Base-by-base conservation (phyloP, 331 rosid species). In the Arachis monticola region DNA sequence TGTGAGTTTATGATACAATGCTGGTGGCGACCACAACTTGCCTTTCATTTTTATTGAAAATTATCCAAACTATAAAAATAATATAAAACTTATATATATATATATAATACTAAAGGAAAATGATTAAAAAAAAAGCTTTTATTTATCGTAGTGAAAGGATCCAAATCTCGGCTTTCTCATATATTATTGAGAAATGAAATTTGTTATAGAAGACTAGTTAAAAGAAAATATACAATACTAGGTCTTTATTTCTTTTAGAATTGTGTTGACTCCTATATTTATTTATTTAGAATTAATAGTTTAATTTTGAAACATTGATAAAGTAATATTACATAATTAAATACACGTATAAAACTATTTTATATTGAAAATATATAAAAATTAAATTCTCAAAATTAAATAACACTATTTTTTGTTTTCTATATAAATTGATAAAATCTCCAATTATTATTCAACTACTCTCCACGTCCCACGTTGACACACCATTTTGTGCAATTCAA, bases 381-480 rank as follows among this genome's bases (percentile, higher is more conserved):
- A 27, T 27, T 27, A 27, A 27, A 27, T 27, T 27, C 30, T 27
- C 30, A 3, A 2, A 48, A 9, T 48, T 10, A 48, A 51, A 12
- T 51, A 12, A 12, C 57, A 4, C 13, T 51, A 12, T 5, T 12
- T 12, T 51, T 51, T 51, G 57, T 51, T 38, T 3, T 11, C 11
- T 14, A 2, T 27, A 27, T 27, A 27, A 27, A 27, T 0, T 27
- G 30, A 27, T 13, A 55, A 9, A 50, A 22, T 66, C 32, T 22
- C 12, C 48, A 47, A 32, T 48, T 13, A 41, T 38, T 38, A 55
- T 55, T 52, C 66, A 31, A 31, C 46, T 48, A 22, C 8, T 38
- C 41, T 38, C 69, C 62, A 67, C 74, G 74, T 76, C 63, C 55
- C 69, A 58, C 61, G 32, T 76, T 67, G 10, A 42, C 35, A 42